phyloP scores from a whole-genome alignment of 257 asterid genomes.

The Apocynum venetum region DNA sequence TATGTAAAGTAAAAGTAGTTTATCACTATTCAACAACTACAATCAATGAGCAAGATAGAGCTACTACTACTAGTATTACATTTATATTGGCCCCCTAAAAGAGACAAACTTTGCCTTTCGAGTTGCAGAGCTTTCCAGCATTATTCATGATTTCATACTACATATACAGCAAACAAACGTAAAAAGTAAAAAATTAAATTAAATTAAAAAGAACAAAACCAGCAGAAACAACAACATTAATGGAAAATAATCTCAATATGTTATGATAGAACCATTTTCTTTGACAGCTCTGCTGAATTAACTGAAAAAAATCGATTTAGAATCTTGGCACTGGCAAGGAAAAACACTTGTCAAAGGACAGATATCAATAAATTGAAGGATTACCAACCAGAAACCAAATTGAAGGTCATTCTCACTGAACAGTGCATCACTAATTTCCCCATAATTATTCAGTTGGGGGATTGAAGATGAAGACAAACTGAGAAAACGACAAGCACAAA shows the following conservation, averaged over 20 bases:
- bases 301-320: no score
- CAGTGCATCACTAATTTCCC: not conserved
- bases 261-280: not conserved
- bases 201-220: not conserved
- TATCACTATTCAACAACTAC: not conserved
- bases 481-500: not conserved
- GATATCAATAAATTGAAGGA: no score
- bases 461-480: not conserved
- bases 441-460: not conserved
- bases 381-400: no score
- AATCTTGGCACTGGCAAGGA: no score
- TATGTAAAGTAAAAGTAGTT: not conserved
- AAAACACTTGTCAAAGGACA: no score
- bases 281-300: not conserved
- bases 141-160: not conserved
- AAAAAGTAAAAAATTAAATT: not conserved
- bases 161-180: not conserved
- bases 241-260: not conserved
- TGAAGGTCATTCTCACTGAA: conserved; percentile 11
- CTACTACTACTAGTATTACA: not conserved
- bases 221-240: not conserved
- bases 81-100: not conserved
- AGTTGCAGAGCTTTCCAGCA: not conserved
- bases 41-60: not conserved
- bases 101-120: not conserved